Evolutionary conservation across 2,329 filamentous ascomycete genomes (phyloP).

Genomic region (Spiromastix sp.): DNA sequence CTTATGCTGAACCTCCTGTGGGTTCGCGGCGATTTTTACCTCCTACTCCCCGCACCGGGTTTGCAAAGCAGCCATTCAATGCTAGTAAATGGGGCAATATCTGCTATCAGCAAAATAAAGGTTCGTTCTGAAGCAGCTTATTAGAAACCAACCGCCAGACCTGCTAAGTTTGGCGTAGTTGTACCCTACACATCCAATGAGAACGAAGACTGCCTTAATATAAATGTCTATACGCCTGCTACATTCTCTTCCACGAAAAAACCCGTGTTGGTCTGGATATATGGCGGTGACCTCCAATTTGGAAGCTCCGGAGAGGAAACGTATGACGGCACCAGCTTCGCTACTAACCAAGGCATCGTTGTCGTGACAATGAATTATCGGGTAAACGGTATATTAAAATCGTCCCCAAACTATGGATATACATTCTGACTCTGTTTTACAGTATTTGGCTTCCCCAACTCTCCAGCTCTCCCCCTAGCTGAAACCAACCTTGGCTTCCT

Average conservation of each 20-base stretch:
- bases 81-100: too few relatives aligned
- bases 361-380: constrained; percentile 23
- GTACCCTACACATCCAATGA: too few relatives aligned
- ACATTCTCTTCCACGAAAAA: constrained; percentile 7
- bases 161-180: too few relatives aligned
- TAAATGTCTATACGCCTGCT: constrained; percentile 21
- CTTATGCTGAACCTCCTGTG: constrained; percentile 18
- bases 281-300: constrained; percentile 17
- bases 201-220: constrained; percentile 23
- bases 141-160: too few relatives aligned
- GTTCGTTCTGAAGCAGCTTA: too few relatives aligned
- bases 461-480: constrained; percentile 23
- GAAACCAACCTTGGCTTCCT: constrained; percentile 14
- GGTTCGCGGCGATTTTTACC: constrained; percentile 22
- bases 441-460: constrained; percentile 34
- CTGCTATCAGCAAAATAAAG: too few relatives aligned
- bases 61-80: too few relatives aligned
- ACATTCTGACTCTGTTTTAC: too few relatives aligned
- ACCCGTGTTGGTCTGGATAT: constrained; percentile 23
- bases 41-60: constrained; percentile 12
- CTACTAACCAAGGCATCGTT: constrained; percentile 21
- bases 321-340: constrained; percentile 21
- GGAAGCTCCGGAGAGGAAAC: constrained; percentile 12
- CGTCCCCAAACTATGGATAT: too few relatives aligned
- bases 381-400: too few relatives aligned